Conservation (phyloP, 2,329 filamentous ascomycete genomes). For the Claviceps maximensis region DNA sequence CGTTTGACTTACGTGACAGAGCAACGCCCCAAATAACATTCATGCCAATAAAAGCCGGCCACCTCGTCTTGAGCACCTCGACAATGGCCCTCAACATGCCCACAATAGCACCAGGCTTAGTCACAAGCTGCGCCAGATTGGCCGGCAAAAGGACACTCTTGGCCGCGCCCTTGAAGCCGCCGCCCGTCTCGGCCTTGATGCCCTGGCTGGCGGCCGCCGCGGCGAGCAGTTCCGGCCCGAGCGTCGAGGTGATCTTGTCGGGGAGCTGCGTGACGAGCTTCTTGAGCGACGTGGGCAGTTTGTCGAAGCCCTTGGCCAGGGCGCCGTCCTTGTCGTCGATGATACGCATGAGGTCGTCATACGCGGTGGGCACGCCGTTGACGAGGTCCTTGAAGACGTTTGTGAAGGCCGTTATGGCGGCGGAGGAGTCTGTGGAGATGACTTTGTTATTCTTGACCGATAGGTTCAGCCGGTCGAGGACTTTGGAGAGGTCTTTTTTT, state of each 20-base stretch:
- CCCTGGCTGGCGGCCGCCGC: slow-evolving; percentile 65
- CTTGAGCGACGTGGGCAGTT: slow-evolving; percentile 66
- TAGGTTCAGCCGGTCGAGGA: slow-evolving; percentile 76
- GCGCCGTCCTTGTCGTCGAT: slow-evolving; percentile 48
- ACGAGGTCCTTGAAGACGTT: slow-evolving; percentile 83
- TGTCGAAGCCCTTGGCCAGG: slow-evolving; percentile 46
- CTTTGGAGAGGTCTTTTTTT: slow-evolving; percentile 59
- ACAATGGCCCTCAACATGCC: slow-evolving; percentile 83
- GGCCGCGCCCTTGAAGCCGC: slow-evolving; percentile 46
- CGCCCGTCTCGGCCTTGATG: slow-evolving; percentile 39
- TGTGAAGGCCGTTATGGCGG: slow-evolving; percentile 73
- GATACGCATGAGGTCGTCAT: slow-evolving; percentile 63
- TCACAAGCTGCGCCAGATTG: slow-evolving; percentile 65
- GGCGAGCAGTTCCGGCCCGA: slow-evolving; percentile 74
- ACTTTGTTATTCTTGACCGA: slow-evolving; percentile 74
- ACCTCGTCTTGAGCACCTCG: slow-evolving; percentile 71
- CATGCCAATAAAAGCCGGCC: slow-evolving; percentile 82
- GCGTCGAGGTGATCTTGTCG: slow-evolving; percentile 59
- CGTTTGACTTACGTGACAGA: slow-evolving; percentile 55
- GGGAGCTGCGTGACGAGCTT: slow-evolving; percentile 78
- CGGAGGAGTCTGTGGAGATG: slow-evolving; percentile 72
- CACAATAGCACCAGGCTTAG: slow-evolving; percentile 75
- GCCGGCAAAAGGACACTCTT: slow-evolving; percentile 57
- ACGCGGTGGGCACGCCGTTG: slow-evolving; percentile 86
- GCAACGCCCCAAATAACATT: slow-evolving; percentile 86